A percentile compares a stretch with the other conserved stretches of the same genome.
phyloP scores from a whole-genome alignment of 495 filamentous ascomycete species.

The Bombardia bombarda region DNA sequence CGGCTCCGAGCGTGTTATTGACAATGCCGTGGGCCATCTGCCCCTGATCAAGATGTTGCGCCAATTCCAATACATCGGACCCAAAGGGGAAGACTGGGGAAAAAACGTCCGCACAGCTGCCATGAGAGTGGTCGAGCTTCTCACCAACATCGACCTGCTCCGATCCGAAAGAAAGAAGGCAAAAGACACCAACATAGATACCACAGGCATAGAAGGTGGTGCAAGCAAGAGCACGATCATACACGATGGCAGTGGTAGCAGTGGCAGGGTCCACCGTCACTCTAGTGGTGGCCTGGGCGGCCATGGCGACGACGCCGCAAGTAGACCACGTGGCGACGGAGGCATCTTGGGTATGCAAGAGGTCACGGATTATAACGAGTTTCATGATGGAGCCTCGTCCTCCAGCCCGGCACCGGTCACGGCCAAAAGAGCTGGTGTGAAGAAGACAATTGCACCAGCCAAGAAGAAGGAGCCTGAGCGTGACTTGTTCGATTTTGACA shows the following conservation, averaged over 20 bases:
- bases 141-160: constrained; percentile 90
- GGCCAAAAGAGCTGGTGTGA: constrained; percentile 30
- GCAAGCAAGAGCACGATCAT: constrained; percentile 59
- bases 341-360: constrained; percentile 69
- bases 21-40: constrained; percentile 92
- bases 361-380: constrained; percentile 77
- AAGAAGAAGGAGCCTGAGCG: constrained; percentile 79
- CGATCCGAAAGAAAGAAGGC: constrained; percentile 93
- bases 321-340: constrained; percentile 85
- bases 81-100: constrained; percentile 96
- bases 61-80: constrained; percentile 96
- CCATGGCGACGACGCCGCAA: constrained; percentile 54
- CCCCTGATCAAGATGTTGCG: constrained; percentile 96
- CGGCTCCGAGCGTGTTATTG: constrained; percentile 93
- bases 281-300: constrained; percentile 34
- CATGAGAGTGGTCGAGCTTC: constrained; percentile 88
- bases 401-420: constrained; percentile 33
- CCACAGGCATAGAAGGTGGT: constrained; percentile 86
- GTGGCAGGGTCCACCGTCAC: too few relatives aligned
- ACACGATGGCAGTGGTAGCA: constrained; percentile 74
- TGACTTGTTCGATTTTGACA: constrained; percentile 86
- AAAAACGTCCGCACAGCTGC: constrained; percentile 95
- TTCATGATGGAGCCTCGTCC: constrained; percentile 61
- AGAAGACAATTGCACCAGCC: constrained; percentile 52
- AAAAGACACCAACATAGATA: constrained; percentile 80